Conservation (phyloP, 352 stramenopile genomes). For the Lagenidium sp. region DNA sequence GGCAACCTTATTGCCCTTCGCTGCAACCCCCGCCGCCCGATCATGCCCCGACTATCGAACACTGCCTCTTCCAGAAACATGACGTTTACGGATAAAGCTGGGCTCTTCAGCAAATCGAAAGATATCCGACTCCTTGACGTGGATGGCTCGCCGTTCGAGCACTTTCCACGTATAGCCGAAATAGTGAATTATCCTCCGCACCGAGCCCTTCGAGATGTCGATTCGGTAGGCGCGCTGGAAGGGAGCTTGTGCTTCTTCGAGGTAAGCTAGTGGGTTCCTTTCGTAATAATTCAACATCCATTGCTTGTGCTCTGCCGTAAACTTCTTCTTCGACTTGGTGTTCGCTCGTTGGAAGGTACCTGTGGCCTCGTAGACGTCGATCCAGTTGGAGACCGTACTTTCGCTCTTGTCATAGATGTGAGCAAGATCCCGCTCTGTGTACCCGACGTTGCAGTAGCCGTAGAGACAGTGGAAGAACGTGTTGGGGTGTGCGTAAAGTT, state of each 20-base stretch:
- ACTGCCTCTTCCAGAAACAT: constrained; percentile 21
- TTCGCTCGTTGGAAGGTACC: constrained; percentile 9
- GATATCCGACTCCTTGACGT: too few species aligned
- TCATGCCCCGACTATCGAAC: constrained; percentile 25
- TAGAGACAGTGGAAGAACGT: constrained; percentile 17
- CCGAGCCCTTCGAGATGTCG: constrained; percentile 1
- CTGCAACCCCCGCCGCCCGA: constrained; percentile 13
- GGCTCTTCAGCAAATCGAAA: too few species aligned
- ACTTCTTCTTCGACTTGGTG: constrained; percentile 3
- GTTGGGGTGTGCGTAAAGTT: constrained; percentile 9
- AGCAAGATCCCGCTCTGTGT: constrained; percentile 6
- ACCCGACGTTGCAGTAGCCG: constrained; percentile 12
- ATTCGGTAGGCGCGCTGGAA: constrained; percentile 4
- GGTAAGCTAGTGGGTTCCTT: background rate
- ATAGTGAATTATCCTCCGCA: constrained; percentile 9
- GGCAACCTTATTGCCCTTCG: constrained; percentile 12
- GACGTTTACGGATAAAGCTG: too few species aligned
- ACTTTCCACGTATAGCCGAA: constrained; percentile 11
- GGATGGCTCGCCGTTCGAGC: too few species aligned
- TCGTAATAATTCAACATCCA: background rate
- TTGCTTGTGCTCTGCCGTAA: constrained; percentile 4
- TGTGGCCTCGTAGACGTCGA: constrained; percentile 7
- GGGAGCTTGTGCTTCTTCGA: background rate
- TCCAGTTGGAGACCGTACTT: constrained; percentile 16
- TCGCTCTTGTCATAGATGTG: constrained; percentile 17